Evolutionary conservation across 2,329 filamentous ascomycete genomes (phyloP), one percentile per base, ranked within the genome.

Genomic region (Paecilomyces sp.): DNA sequence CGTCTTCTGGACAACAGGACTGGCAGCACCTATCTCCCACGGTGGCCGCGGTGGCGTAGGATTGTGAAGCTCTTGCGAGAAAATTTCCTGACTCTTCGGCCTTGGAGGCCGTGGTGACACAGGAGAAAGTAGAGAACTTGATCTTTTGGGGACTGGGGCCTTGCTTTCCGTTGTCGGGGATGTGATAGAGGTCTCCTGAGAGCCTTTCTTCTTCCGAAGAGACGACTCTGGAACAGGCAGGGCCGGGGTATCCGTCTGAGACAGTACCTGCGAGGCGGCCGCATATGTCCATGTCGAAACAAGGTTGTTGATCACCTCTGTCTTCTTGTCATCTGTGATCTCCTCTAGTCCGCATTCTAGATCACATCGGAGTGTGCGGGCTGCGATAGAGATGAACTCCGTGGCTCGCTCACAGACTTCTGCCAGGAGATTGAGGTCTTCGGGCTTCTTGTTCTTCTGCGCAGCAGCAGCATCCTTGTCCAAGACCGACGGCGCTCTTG

Each of bases 361-460:
- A 69, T 97, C 94, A 58, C 85, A 83, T 57, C 92, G 85, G 77
- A 97, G 86, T 24, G 92, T 85, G 57, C 90, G 85, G 2, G 91
- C 89, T 41, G 91, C 87, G 47, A 88, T 85, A 1, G 90, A 88
- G 41, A 97, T 88, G 67, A 97, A 97, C 62, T 90, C 88, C 9
- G 94, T 82, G 1, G 91, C 88, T 60, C 92, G 84, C 62, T 87
- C 86, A 70, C 92, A 96, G 30, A 97, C 85, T 69, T 97, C 92
- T 1, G 91, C 89, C n/a, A 97, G 82, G 62, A 92, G 85, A 9
- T 84, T 78, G 25, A 97, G 76, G 66, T 96, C 89, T 71, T 96
- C 91, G 0, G 81, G 72, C 62, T 89, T 88, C 51, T 86, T 83
- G 0, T 79, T 77, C 47, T 80, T 76, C 8, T 76, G 79, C 0